Base-by-base conservation (phyloP, 2,329 filamentous ascomycete species). In the Alternaria sp. region DNA sequence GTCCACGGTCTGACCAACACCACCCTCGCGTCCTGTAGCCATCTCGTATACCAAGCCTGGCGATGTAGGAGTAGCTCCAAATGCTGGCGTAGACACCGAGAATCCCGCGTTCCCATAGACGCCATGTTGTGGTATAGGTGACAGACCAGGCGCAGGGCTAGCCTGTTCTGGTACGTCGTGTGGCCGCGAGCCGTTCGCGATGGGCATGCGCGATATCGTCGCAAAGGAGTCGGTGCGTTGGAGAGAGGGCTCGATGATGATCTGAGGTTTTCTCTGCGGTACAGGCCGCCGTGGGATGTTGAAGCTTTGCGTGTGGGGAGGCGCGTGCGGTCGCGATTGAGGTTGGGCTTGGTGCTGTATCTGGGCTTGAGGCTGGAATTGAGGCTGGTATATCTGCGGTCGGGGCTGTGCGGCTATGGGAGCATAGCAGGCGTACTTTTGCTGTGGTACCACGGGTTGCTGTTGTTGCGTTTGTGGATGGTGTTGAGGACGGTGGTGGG, bases 121-220 rank as follows among this genome's bases (percentile, higher is more conserved):
- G 60, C 68, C 45, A 51, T 63, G 17, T 51, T 65, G 64, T 12
- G 72, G 66, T 32, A 65, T 66, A 19, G 71, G 58, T 12, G 44
- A 47, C 1, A 64, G 36, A 4, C 63, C 64, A 7, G 12, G 54
- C 45, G 62, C 69, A 11, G 66, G 64, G 9, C 56, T 49, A 17
- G 44, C n/a, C 7, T 69, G 52, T 10, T 65, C 59, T 10, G 56
- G 6, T 2, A 64, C 17, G 36, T 73, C 64, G 19, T 65, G 64
- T 9, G 74, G 74, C 28, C 70, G 67, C 19, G 61, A 71, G 8
- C 77, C 77, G 52, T 79, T 73, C 9, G 77, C 76, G 26, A 79
- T 71, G 13, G 76, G 76, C 74, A 79, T 79, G 46, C 71, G 68
- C 11, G 75, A 77, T 19, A 79, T 57, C 3, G 74, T 79, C 10